Evolutionary conservation across 371 early-diverging fungal species (phyloP).

Genomic region (Circinella minor): DNA sequence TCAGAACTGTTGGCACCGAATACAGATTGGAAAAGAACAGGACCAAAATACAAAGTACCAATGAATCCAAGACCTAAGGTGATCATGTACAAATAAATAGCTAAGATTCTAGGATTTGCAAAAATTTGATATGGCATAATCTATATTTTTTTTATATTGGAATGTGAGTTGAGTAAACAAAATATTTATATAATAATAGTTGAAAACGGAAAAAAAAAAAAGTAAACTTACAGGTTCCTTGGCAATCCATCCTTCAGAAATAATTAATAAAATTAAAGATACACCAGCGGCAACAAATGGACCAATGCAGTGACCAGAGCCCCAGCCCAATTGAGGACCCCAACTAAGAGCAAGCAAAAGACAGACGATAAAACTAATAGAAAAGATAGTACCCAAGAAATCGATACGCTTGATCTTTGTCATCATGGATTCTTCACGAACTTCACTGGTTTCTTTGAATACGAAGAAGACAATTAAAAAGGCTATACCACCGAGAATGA

Average conservation of each 20-base stretch:
- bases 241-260: slow-evolving; percentile 23
- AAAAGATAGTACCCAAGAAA: slow-evolving; percentile 37
- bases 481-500: slow-evolving; percentile 72
- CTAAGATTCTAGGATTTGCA: slow-evolving; percentile 8
- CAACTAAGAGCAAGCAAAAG: slow-evolving; percentile 59
- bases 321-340: slow-evolving; percentile 33
- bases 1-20: slow-evolving; percentile 42
- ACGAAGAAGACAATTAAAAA: slow-evolving; percentile 56
- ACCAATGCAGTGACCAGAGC: slow-evolving; percentile 11
- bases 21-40: slow-evolving; percentile 60
- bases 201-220: background rate
- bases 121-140: slow-evolving; percentile 19
- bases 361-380: slow-evolving; percentile 33
- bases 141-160: background rate
- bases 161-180: too few species aligned
- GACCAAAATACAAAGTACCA: slow-evolving; percentile 72
- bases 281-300: slow-evolving; percentile 18
- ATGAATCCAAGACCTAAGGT: slow-evolving; percentile 73
- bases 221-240: slow-evolving; percentile 17
- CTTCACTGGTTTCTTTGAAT: slow-evolving; percentile 41
- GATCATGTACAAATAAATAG: slow-evolving; percentile 34
- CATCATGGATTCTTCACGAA: slow-evolving; percentile 35
- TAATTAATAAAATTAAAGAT: slow-evolving; percentile 4
- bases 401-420: slow-evolving; percentile 71
- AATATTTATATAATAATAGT: too few species aligned